A percentile compares a stretch with the other conserved stretches of the same genome.
These are phyloP conservation scores for Globisporangium canariense DNA, from an alignment of 352 stramenopile species.

Conservation along the genomic window DNA sequence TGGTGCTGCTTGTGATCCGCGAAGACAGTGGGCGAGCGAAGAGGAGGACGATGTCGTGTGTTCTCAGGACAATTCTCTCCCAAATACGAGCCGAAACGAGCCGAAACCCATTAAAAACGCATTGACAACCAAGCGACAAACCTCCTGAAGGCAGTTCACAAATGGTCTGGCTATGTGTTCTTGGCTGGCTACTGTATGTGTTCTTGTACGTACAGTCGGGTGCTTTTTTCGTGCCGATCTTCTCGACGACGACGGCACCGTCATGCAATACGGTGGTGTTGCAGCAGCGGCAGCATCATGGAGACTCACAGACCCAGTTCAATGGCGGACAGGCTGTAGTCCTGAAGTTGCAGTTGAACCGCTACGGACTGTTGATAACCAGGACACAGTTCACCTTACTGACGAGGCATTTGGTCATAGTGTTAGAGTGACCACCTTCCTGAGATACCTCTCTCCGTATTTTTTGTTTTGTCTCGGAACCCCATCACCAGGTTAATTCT, in stretches of 20 bases:
- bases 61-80: not conserved
- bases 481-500: no score
- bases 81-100: not conserved
- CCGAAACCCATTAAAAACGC: not conserved
- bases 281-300: not conserved
- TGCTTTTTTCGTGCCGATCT: not conserved
- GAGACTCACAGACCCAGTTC: not conserved
- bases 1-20: no score
- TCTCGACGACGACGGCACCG: not conserved
- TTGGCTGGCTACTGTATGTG: no score
- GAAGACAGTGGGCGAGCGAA: no score
- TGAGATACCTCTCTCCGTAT: not conserved
- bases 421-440: not conserved
- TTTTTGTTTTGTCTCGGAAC: no score
- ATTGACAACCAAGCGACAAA: not conserved
- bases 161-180: not conserved
- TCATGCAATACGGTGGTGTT: not conserved
- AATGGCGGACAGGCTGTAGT: not conserved
- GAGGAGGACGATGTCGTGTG: not conserved
- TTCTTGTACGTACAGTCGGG: not conserved
- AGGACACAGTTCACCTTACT: not conserved
- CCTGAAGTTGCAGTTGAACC: not conserved
- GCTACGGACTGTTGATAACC: no score
- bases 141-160: not conserved
- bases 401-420: not conserved